Conservation (phyloP, 2,329 filamentous ascomycete species). For the Diaporthe batatas region DNA sequence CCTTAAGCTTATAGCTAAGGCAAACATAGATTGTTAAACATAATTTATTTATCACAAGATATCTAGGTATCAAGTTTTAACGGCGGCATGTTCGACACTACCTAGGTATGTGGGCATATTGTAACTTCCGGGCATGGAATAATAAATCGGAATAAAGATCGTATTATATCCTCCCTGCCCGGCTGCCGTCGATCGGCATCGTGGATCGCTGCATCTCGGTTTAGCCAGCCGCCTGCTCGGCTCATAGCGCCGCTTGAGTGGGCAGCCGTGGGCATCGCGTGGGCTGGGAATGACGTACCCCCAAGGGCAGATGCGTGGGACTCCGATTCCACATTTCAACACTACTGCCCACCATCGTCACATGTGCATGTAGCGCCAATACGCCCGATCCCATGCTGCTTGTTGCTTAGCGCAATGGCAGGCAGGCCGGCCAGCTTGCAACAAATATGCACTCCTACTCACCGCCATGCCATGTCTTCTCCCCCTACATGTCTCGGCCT, state of each 20-base stretch:
- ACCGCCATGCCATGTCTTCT: not conserved
- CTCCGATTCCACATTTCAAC: slow-evolving; percentile 18
- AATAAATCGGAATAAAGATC: not conserved
- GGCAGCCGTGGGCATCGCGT: slow-evolving; percentile 5
- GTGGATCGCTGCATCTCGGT: slow-evolving; percentile 9
- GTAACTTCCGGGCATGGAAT: no score
- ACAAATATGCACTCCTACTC: not conserved
- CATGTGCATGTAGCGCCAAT: not conserved
- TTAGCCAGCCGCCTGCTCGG: slow-evolving; percentile 7
- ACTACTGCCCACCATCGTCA: slow-evolving; percentile 27
- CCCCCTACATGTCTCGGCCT: not conserved
- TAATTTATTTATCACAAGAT: no score
- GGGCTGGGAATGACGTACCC: slow-evolving; percentile 31
- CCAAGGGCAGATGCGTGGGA: not conserved
- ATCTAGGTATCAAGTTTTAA: no score
- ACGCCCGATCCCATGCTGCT: slow-evolving; percentile 5
- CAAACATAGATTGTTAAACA: no score
- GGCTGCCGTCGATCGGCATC: slow-evolving; percentile 1
- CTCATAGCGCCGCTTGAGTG: slow-evolving; percentile 6
- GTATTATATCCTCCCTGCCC: not conserved
- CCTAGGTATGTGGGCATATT: not conserved
- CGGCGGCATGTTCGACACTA: not conserved
- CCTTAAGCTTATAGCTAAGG: no score
- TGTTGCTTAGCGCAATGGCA: slow-evolving; percentile 8
- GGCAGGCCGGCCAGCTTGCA: not conserved